Base-by-base conservation (phyloP, 495 filamentous ascomycete species). In the Talaromyces borbonicus region DNA sequence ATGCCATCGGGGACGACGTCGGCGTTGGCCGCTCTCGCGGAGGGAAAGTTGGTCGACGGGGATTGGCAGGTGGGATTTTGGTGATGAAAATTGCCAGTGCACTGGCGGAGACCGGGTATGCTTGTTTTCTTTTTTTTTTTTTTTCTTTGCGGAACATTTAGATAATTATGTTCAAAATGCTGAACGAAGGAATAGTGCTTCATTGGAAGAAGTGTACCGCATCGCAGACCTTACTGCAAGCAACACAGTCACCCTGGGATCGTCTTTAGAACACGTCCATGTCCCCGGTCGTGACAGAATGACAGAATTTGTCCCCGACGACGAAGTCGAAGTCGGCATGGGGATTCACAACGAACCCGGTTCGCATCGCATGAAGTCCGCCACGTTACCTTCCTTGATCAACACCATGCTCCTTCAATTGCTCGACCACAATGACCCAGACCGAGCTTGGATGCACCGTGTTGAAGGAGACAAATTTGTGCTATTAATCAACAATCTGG, bases 341-440 rank as follows among this genome's bases (percentile, higher is more conserved):
- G 92, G 92, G 8, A 96, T 97, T 60, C 92, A 98, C 62, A 98
- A 98, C 58, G 92, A 98, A 64, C 78, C 85, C 1, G 92, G 92
- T 1, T 90, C 80, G 11, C 84, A 81, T 55, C 74, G 84, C 36
- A 60, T 71, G 37, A 84, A 80, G 49, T 65, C 62, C 16, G 71
- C 80, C 4, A 72, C 79, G 50, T 67, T 97, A 16, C 72, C 77
- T 2, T 76, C 79, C 50, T 66, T 95, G 40, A 83, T 96, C 35
- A 63, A 70, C 49, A 83, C 66, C 33, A 92, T 98, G 85, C 71
- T 98, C 22, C 64, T 63, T 43, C 85, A 95, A 58, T 66, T 97
- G 50, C 72, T 98, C 43, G 84, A 93, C 56, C 68, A 66, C 50
- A 74, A 69, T 33, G 92, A 97, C 58, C 67, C 78, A 47, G 90